Evolutionary conservation across 2,329 filamentous ascomycete genomes (phyloP).

Genomic region (Mycosphaerelloides madeirae): DNA sequence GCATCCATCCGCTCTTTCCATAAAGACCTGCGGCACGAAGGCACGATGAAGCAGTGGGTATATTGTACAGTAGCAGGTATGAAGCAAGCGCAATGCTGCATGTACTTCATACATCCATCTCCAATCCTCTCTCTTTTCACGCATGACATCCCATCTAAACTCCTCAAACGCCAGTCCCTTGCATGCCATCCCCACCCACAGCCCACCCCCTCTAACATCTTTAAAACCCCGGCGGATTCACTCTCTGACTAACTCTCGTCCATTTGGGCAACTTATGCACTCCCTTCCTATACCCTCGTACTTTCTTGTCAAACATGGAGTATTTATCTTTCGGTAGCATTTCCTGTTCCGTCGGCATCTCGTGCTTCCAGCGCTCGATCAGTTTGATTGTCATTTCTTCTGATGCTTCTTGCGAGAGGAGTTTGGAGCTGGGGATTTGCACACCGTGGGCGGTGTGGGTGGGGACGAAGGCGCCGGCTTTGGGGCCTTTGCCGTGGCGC

Average conservation of each 20-base stretch:
- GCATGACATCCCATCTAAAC: too few species aligned
- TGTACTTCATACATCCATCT: too few species aligned
- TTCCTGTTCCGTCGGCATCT: conserved; percentile 93
- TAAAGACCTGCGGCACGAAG: too few species aligned
- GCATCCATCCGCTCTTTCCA: too few species aligned
- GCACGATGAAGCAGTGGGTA: too few species aligned
- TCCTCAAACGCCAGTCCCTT: too few species aligned
- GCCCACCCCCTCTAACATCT: too few species aligned
- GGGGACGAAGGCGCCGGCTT: conserved; percentile 26
- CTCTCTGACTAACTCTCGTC: conserved; percentile 88
- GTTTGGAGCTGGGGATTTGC: conserved; percentile 10
- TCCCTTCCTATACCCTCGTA: conserved; percentile 91
- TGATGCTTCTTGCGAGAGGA: conserved; percentile 25
- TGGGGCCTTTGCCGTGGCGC: conserved; percentile 31
- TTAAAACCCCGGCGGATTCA: conserved; percentile 93
- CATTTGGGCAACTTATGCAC: conserved; percentile 78
- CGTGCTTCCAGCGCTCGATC: conserved; percentile 83
- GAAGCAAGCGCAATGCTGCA: too few species aligned
- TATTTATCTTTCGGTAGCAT: conserved; percentile 98
- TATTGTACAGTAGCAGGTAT: too few species aligned
- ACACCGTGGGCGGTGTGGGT: conserved; percentile 2
- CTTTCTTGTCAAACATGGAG: conserved; percentile 94
- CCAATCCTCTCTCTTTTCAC: too few species aligned
- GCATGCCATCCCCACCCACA: too few species aligned
- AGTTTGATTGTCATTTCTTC: conserved; percentile 61